Percentiles rank a stretch among this genome's conserved stretches.
phyloP scores from a whole-genome alignment of 2,329 filamentous ascomycete genomes.

The Fusarium lateritium region DNA sequence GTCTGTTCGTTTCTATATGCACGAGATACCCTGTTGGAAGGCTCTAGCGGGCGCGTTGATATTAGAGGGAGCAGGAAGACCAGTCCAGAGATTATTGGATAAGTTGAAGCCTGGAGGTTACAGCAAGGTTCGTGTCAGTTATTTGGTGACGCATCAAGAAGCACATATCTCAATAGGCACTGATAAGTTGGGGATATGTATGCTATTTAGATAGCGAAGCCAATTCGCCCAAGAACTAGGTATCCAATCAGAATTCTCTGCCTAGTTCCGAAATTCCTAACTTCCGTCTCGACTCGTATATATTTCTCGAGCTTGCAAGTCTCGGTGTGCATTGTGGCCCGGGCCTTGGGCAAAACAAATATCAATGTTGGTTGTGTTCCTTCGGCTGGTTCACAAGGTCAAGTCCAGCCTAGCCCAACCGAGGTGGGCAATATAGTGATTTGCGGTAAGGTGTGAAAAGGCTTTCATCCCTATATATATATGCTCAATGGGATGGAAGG shows the following conservation, averaged over 20 bases:
- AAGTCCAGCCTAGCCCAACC: neutral
- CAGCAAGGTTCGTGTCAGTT: conserved; percentile 8
- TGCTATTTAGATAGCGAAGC: conserved; percentile 6
- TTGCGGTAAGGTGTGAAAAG: neutral
- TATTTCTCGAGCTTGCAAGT: neutral
- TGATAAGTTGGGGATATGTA: conserved; percentile 10
- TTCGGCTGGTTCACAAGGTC: neutral
- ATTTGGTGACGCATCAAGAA: neutral
- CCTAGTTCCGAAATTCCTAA: conserved; percentile 1
- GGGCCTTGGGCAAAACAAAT: neutral
- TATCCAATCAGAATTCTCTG: conserved; percentile 32
- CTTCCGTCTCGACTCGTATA: conserved; percentile 1
- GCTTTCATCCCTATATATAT: neutral
- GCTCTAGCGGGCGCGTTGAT: conserved; percentile 36
- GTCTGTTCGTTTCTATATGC: conserved; percentile 50
- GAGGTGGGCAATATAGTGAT: neutral
- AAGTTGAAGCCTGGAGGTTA: conserved; percentile 4
- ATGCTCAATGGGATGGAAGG: neutral
- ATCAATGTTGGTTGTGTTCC: neutral
- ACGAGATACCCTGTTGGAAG: conserved; percentile 51
- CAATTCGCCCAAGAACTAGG: conserved; percentile 13
- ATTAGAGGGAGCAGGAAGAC: conserved; percentile 12
- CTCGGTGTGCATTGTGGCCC: neutral
- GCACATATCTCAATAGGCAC: neutral
- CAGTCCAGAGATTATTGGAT: conserved; percentile 7